Evolutionary conservation across 169 alveolate genomes (phyloP), one percentile per base, ranked within the genome.

Genomic region (Eimeria necatrix): DNA sequence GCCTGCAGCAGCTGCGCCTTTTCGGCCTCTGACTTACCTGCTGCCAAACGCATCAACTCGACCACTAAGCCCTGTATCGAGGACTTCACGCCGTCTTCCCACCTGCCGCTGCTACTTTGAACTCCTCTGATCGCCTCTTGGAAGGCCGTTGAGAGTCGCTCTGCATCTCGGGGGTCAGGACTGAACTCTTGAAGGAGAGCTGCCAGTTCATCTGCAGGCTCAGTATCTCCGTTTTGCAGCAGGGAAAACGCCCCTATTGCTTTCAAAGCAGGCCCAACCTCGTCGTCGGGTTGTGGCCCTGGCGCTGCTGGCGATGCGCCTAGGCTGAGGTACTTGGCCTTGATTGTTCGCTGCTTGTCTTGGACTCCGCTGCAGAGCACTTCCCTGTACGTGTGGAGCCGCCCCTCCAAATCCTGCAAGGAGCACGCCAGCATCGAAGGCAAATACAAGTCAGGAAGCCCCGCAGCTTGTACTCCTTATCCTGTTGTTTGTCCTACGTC

Each of bases 301-400:
- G 61, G 14, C 48, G 76, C 59, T 78, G 87, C 89, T 60, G 60
- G 53, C 46, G 80, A n/a, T 22, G 88, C 49, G 16, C 49, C 49
- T 9, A 32, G 61, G 80, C 94, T 52, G 64, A 53, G 49, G 51
- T 71, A 26, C 60, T 88, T 68, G 51, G 88, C 51, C 78, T 53
- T 51, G 26, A 84, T 12, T 49, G 48, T 56, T n/a, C 91, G 53
- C 61, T 84, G 91, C 70, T 84, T 84, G 91, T 84, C 91, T 84
- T 84, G 91, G 2, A 84, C 22, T 53, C 91, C 91, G 91, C 91
- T 84, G 91, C 91, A 84, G 32, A 84, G 61, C 2, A 84, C 78
- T 84, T 84, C 91, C 18, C 70, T 84, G 80, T 84, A 84, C 46
- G 91, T 84, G 24, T 49, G 4, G 20, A 84, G 60, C 70, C 91